A percentile compares a stretch with the other conserved stretches of the same genome.
phyloP scores from a whole-genome alignment of 1,284 basidiomycete species.

The Somion occarium region DNA sequence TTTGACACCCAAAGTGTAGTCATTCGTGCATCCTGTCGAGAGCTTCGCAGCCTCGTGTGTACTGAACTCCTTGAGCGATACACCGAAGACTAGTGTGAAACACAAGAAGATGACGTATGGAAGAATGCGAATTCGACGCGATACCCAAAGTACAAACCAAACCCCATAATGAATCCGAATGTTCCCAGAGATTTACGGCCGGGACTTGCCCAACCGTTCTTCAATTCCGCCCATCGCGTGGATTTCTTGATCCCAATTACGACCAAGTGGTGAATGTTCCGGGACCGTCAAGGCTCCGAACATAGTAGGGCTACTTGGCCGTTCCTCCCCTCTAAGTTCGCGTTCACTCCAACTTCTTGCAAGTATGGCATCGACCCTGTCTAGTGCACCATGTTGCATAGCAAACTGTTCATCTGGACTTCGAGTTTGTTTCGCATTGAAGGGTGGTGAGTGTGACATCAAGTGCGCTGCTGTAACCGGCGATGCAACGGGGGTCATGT shows the following conservation, averaged over 20 bases:
- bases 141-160: no score
- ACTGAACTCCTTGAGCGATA: neutral
- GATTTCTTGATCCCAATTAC: neutral
- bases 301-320: slow-evolving; percentile 13
- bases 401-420: slow-evolving; percentile 17
- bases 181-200: no score
- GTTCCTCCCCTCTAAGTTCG: slow-evolving; percentile 13
- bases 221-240: slow-evolving; percentile 4
- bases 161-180: no score
- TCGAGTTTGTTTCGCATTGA: slow-evolving; percentile 12
- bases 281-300: slow-evolving; percentile 6
- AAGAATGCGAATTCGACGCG: no score
- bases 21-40: neutral
- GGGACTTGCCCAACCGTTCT: slow-evolving; percentile 3
- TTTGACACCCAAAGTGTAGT: no score
- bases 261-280: neutral
- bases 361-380: slow-evolving; percentile 30
- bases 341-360: slow-evolving; percentile 26
- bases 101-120: no score
- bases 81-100: neutral
- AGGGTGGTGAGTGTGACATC: neutral
- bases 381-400: slow-evolving; percentile 24
- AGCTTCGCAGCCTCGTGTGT: neutral
- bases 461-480: slow-evolving; percentile 12
- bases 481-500: slow-evolving; percentile 3